Conservation (phyloP, 2,329 filamentous ascomycete genomes). For the Onygena corvina region DNA sequence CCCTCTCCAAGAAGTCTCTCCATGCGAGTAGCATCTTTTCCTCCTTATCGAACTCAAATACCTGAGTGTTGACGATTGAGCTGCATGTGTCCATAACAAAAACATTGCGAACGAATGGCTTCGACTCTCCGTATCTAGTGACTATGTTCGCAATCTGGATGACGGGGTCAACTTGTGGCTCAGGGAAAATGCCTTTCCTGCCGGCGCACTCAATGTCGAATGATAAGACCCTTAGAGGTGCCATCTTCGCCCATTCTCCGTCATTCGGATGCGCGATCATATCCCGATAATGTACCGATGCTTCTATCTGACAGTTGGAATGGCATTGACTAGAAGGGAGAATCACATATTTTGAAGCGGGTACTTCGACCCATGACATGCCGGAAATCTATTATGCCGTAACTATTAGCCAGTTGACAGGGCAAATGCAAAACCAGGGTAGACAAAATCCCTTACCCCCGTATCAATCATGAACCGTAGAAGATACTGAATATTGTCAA, state of each 20-base stretch:
- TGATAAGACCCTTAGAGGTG: slow-evolving; percentile 78
- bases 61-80: slow-evolving; percentile 85
- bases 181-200: slow-evolving; percentile 92
- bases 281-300: slow-evolving; percentile 67
- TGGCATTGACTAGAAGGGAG: slow-evolving; percentile 56
- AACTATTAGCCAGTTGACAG: not conserved
- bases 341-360: slow-evolving; percentile 59
- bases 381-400: slow-evolving; percentile 54
- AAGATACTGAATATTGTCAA: slow-evolving; percentile 91
- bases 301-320: slow-evolving; percentile 95
- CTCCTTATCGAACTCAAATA: slow-evolving; percentile 71
- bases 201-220: slow-evolving; percentile 99
- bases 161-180: slow-evolving; percentile 80
- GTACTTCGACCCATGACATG: slow-evolving; percentile 95
- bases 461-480: slow-evolving; percentile 97
- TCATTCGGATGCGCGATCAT: slow-evolving; percentile 77
- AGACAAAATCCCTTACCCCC: slow-evolving; percentile 43
- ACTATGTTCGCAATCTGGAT: slow-evolving; percentile 98
- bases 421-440: not conserved
- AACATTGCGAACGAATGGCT: slow-evolving; percentile 91
- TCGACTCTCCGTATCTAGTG: slow-evolving; percentile 84
- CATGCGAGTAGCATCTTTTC: slow-evolving; percentile 84
- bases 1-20: slow-evolving; percentile 77
- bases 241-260: slow-evolving; percentile 97
- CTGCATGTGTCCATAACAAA: slow-evolving; percentile 91